These are phyloP conservation scores for Trematosphaeria pertusa DNA, from an alignment of 2,329 filamentous ascomycete genomes.

Conservation along the genomic window DNA sequence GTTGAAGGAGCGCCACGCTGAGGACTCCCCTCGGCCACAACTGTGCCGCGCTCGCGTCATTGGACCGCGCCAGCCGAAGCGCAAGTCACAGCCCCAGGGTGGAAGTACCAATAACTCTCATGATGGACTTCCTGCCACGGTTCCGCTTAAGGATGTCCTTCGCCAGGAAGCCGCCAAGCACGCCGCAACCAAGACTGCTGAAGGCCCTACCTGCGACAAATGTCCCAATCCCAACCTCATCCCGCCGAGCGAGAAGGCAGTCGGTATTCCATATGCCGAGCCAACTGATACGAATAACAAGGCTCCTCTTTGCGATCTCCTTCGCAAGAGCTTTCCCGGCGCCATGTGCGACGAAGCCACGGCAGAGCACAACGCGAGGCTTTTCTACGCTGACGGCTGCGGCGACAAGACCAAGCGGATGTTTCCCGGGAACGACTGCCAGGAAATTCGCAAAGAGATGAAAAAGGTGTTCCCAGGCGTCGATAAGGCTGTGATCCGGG, in stretches of 20 bases:
- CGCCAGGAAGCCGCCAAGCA: slow-evolving; percentile 15
- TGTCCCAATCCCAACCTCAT: too few species aligned
- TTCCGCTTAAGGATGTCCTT: slow-evolving; percentile 13
- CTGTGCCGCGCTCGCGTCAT: slow-evolving; percentile 7
- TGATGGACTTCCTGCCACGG: neutral
- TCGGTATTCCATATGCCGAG: neutral
- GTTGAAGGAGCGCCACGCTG: neutral
- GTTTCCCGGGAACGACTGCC: slow-evolving; percentile 4
- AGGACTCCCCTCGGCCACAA: neutral
- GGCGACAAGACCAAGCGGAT: slow-evolving; percentile 1
- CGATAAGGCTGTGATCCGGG: too few species aligned
- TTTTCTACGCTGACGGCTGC: slow-evolving; percentile 7
- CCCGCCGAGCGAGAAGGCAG: neutral
- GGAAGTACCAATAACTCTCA: neutral
- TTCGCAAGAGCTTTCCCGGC: neutral
- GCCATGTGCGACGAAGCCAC: slow-evolving; percentile 5
- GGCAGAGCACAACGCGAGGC: slow-evolving; percentile 4
- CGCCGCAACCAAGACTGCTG: neutral
- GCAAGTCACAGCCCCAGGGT: neutral
- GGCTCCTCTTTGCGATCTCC: neutral
- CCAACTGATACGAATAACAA: neutral
- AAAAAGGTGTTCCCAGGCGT: slow-evolving; percentile 3
- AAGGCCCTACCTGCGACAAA: too few species aligned
- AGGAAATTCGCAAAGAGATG: neutral
- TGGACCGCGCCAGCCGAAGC: slow-evolving; percentile 3